These are phyloP conservation scores for Botryosphaeria dothidea DNA, from an alignment of 2,329 filamentous ascomycete species.

Conservation along the genomic window DNA sequence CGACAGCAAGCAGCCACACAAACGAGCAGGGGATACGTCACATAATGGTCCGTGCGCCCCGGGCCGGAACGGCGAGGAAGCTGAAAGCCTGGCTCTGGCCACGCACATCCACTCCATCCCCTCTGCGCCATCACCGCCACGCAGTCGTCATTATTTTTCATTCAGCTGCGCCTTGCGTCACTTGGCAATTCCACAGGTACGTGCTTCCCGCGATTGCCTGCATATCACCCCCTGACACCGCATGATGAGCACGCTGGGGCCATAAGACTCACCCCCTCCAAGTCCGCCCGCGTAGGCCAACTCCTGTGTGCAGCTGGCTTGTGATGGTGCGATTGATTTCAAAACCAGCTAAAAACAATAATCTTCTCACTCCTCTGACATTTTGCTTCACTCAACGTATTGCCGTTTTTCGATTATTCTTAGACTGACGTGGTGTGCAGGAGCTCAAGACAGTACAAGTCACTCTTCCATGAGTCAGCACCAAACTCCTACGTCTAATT, in stretches of 20 bases:
- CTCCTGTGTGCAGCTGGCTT: neutral
- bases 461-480: too few relatives aligned
- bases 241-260: constrained; percentile 20
- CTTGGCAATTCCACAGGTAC: neutral
- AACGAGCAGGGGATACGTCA: constrained; percentile 16
- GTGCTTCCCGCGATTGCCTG: constrained; percentile 4
- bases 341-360: constrained; percentile 11
- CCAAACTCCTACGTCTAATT: too few relatives aligned
- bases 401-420: neutral
- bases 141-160: neutral
- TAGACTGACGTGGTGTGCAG: neutral
- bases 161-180: constrained; percentile 2
- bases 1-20: constrained; percentile 3
- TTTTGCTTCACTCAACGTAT: neutral
- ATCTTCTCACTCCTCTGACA: constrained; percentile 19
- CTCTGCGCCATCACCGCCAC: constrained; percentile 6
- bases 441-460: too few relatives aligned
- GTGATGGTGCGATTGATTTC: constrained; percentile 5
- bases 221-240: neutral
- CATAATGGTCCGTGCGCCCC: constrained; percentile 3
- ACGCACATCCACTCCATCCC: neutral
- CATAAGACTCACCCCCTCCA: constrained; percentile 15
- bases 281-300: neutral
- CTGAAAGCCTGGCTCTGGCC: neutral
- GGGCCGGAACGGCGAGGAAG: constrained; percentile 6